Conservation (phyloP, 108 stramenopile species). For the Fistulifera pelliculosa region DNA sequence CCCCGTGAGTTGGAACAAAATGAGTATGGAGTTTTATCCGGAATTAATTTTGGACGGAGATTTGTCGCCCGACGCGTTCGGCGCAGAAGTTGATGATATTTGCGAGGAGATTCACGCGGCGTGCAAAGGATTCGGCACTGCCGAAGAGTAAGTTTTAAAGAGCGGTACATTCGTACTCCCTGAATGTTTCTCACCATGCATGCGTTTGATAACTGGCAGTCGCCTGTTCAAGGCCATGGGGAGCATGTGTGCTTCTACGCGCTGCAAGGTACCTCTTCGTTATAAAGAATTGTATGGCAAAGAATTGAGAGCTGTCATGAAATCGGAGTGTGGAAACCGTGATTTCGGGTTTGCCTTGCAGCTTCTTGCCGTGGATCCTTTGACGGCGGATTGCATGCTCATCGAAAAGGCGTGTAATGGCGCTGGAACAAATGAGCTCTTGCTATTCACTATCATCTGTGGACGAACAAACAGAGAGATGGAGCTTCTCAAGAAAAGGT, state of each 20-base stretch:
- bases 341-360: slow-evolving; percentile 47
- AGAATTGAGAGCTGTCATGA: slow-evolving; percentile 43
- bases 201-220: too few relatives aligned
- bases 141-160: slow-evolving; percentile 11
- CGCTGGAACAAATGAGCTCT: slow-evolving; percentile 33
- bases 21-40: slow-evolving; percentile 33
- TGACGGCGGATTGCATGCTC: slow-evolving; percentile 46
- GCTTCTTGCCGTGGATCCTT: slow-evolving; percentile 33
- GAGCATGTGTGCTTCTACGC: slow-evolving; percentile 16
- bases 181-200: too few relatives aligned
- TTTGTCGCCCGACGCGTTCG: slow-evolving; percentile 37
- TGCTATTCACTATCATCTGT: slow-evolving; percentile 43
- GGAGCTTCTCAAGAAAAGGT: slow-evolving; percentile 54
- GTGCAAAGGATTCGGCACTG: slow-evolving; percentile 25
- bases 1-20: too few relatives aligned
- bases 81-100: slow-evolving; percentile 28
- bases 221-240: slow-evolving; percentile 28
- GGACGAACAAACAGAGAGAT: slow-evolving; percentile 54
- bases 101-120: slow-evolving; percentile 19
- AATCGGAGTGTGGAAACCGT: slow-evolving; percentile 35
- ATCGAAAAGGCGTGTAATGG: slow-evolving; percentile 46
- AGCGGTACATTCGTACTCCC: too few relatives aligned
- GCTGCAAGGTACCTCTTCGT: slow-evolving; percentile 32
- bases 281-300: slow-evolving; percentile 39
- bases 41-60: slow-evolving; percentile 20